Conservation (phyloP, 2,329 filamentous ascomycete genomes). For the Aspergillus sp. region DNA sequence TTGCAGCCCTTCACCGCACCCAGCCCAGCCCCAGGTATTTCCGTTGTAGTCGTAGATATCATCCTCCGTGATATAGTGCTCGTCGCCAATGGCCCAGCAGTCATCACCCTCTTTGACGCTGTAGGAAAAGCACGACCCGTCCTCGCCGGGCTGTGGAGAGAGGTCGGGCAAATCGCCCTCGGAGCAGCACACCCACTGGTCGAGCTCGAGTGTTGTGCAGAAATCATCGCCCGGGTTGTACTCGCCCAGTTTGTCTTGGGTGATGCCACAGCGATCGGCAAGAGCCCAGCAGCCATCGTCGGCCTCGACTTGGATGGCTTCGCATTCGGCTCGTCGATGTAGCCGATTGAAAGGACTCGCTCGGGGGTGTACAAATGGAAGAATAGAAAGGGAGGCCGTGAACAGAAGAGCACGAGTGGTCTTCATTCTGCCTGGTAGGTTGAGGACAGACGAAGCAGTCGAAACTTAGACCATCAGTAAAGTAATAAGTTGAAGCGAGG, state of each 20-base stretch:
- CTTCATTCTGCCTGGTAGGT: too few relatives aligned
- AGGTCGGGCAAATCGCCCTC: slow-evolving; percentile 20
- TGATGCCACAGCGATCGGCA: slow-evolving; percentile 11
- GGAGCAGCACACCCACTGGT: slow-evolving; percentile 28
- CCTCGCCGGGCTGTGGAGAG: slow-evolving; percentile 33
- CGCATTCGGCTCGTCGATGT: not conserved
- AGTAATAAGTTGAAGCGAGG: too few relatives aligned
- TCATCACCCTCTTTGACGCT: slow-evolving; percentile 34
- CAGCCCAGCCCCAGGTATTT: slow-evolving; percentile 47
- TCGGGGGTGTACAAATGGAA: not conserved
- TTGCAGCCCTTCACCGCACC: slow-evolving; percentile 34
- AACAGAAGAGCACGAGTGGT: too few relatives aligned
- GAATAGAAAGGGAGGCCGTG: not conserved
- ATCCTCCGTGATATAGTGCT: slow-evolving; percentile 33
- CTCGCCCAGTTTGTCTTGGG: slow-evolving; percentile 12
- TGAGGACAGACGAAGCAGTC: too few relatives aligned
- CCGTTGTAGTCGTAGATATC: slow-evolving; percentile 43
- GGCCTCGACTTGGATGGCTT: not conserved
- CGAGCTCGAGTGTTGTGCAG: slow-evolving; percentile 8
- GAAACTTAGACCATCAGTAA: too few relatives aligned
- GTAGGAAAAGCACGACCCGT: slow-evolving; percentile 42
- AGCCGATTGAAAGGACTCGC: not conserved
- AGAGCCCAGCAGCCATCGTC: slow-evolving; percentile 13
- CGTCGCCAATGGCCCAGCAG: slow-evolving; percentile 24
- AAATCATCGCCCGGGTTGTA: slow-evolving; percentile 14